Evolutionary conservation across 306 rosid genomes (phyloP), one percentile per base, ranked within the genome.

Genomic region (Myrica gale): DNA sequence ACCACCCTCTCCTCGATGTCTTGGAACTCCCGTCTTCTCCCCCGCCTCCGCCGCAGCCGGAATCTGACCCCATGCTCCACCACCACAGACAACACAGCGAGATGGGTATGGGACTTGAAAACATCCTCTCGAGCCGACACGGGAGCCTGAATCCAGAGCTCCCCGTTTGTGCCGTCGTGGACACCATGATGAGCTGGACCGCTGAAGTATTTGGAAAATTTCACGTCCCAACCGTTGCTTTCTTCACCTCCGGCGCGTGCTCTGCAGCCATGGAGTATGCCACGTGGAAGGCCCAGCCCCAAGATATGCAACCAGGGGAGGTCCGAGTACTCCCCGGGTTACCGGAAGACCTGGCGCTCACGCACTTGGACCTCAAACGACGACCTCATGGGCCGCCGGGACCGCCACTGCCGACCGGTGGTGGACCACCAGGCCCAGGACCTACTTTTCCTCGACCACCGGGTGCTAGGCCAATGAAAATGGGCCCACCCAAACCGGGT

Each of bases 161-260:
- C 45, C 92, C 97, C 51, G 44, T 76, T 75, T 89, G 92, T 53
- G 91, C 81, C 4, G 43, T 91, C 12, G 20, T 89, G 1, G 97
- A 91, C 77, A 55, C 73, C 47, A 80, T 86, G 95, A 81, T 83
- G 94, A 66, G 74, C 57, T 88, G 90, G 90, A 69, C 81, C 16
- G 12, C 20, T 1, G 80, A 87, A 9, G 2, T 77, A 46, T 88
- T 91, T 70, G 15, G 47, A 2, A 82, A 89, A 72, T 79, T 86
- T 0, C 71, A 78, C 0, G 42, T 89, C 26, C 94, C 97, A 6
- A 82, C 77, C 9, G 84, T 86, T 10, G 81, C 75, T 1, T 81
- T 91, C 79, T 88, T 89, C 80, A 91, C 97, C 51, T 82, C 89
- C 26, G 90, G 87, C 7, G 92, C 91, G 1, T 85, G 85, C 85